These are phyloP conservation scores for Ajuga chamaepitys DNA, from an alignment of 257 asterid species.

Conservation along the genomic window DNA sequence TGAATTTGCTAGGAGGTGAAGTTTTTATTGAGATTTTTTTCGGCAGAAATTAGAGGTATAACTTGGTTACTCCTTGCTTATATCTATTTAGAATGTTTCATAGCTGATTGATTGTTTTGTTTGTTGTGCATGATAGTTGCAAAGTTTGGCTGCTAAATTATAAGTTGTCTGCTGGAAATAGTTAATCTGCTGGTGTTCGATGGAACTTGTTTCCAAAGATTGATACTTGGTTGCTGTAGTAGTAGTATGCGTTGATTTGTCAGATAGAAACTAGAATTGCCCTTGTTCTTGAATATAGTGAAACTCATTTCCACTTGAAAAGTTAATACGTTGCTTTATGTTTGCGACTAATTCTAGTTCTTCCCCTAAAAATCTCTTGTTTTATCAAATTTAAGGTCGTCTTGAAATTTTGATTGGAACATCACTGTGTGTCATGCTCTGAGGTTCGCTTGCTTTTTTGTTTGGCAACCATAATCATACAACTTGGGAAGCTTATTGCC, in stretches of 20 bases:
- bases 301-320: background rate
- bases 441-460: background rate
- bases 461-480: background rate
- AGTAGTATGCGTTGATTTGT: background rate
- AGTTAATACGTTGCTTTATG: background rate
- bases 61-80: background rate
- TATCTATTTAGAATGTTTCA: background rate
- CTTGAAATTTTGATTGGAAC: background rate
- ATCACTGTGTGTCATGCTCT: background rate
- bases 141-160: background rate
- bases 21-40: slow-evolving; percentile 7
- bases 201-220: background rate
- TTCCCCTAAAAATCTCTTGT: background rate
- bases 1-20: slow-evolving; percentile 32
- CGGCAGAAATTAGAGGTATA: slow-evolving; percentile 28
- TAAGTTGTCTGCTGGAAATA: background rate
- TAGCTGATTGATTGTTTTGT: background rate
- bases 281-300: background rate
- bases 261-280: background rate
- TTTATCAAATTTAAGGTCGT: background rate
- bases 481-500: background rate
- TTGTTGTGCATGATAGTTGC: background rate
- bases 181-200: background rate
- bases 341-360: background rate
- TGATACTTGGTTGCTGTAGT: background rate